phyloP scores from a whole-genome alignment of 2,329 filamentous ascomycete genomes.

The Metarhizium guizhouense region DNA sequence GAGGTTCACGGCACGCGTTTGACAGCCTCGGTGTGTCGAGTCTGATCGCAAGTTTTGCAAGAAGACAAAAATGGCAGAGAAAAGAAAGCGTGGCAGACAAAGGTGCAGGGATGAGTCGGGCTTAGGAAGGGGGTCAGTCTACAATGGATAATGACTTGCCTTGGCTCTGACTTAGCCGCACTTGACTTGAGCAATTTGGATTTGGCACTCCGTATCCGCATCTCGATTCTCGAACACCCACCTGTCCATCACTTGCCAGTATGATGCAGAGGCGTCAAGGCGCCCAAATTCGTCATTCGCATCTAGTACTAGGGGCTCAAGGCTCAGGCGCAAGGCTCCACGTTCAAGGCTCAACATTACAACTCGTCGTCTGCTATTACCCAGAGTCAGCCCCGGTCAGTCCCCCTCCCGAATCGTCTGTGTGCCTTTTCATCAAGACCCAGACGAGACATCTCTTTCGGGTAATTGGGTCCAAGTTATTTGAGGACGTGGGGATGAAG shows the following conservation, averaged over 20 bases:
- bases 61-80: constrained; percentile 5
- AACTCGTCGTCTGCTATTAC: background rate
- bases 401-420: background rate
- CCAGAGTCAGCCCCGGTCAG: background rate
- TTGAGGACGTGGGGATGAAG: background rate
- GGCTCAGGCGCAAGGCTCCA: background rate
- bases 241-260: background rate
- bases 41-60: constrained; percentile 2
- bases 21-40: background rate
- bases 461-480: background rate
- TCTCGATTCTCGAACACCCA: too few species aligned
- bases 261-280: background rate
- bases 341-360: background rate
- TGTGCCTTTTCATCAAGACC: background rate
- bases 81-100: constrained; percentile 4
- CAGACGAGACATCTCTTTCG: background rate
- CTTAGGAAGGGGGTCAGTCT: constrained; percentile 4
- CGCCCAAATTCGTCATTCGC: background rate
- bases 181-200: background rate
- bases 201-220: background rate
- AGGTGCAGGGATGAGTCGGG: constrained; percentile 5
- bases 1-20: background rate
- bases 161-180: background rate
- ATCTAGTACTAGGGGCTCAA: background rate
- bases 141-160: background rate